Conservation (phyloP, 1,284 basidiomycete species). For the Microbotryum scabiosae region DNA sequence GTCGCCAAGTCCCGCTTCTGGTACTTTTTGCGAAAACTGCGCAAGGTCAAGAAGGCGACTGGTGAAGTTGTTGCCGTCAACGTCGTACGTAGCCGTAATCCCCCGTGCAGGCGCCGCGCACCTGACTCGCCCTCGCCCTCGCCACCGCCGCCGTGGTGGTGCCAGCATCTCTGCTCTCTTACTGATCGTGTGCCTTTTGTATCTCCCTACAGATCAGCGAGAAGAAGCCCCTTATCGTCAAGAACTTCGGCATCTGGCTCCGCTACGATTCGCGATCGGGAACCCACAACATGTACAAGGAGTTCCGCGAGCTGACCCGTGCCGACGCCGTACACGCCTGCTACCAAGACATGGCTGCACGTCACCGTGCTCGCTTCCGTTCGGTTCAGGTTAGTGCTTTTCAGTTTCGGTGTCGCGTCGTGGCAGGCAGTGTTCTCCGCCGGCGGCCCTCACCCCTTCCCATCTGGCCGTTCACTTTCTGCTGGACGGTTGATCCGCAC, state of each 20-base stretch:
- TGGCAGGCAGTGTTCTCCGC: too few relatives aligned
- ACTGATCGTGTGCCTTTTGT: too few relatives aligned
- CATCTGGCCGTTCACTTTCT: too few relatives aligned
- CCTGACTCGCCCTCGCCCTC: neutral
- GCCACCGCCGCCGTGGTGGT: neutral
- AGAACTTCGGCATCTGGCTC: conserved; percentile 99
- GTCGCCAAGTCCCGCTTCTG: conserved; percentile 99
- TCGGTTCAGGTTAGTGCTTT: conserved; percentile 73
- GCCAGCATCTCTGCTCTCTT: neutral
- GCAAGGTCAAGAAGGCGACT: conserved; percentile 99
- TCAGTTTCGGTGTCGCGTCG: neutral
- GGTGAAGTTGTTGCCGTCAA: conserved; percentile 99
- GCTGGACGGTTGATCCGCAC: neutral
- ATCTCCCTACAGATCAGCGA: conserved; percentile 67
- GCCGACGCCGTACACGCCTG: conserved; percentile 92
- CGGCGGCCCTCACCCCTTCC: too few relatives aligned
- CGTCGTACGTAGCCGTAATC: conserved; percentile 58
- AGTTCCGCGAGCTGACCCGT: conserved; percentile 93
- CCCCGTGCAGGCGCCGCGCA: neutral
- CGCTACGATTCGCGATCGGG: conserved; percentile 97
- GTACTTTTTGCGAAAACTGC: conserved; percentile 97
- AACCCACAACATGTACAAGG: conserved; percentile 83
- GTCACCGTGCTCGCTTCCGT: conserved; percentile 97
- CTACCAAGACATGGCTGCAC: conserved; percentile 99
- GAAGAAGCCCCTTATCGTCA: conserved; percentile 94